A percentile compares a stretch with the other conserved stretches of the same genome.
phyloP scores from a whole-genome alignment of 2,329 filamentous ascomycete species.

The Westerdykella aurantiaca region DNA sequence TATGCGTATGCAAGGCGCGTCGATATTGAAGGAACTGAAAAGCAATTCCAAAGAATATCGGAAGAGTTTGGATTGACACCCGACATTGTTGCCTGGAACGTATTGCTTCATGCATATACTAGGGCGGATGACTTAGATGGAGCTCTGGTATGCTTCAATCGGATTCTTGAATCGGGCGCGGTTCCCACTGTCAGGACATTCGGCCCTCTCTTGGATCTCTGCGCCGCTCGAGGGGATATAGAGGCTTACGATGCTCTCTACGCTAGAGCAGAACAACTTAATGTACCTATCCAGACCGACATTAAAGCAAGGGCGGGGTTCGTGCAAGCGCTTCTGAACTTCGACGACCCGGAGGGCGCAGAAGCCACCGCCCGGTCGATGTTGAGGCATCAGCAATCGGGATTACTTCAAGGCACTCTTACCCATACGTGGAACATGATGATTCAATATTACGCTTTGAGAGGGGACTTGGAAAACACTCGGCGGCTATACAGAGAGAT shows the following conservation, averaged over 20 bases:
- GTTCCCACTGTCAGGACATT: constrained; percentile 61
- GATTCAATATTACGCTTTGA: constrained; percentile 61
- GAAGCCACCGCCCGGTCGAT: constrained; percentile 53
- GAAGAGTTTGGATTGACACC: constrained; percentile 53
- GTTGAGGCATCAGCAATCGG: constrained; percentile 41
- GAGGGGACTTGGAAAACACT: constrained; percentile 53
- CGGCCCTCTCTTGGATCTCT: constrained; percentile 67
- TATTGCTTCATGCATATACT: constrained; percentile 65
- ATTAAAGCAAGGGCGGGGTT: constrained; percentile 39
- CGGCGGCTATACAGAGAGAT: constrained; percentile 53
- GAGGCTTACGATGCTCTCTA: constrained; percentile 62
- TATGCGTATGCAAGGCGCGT: constrained; percentile 66
- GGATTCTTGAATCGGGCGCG: constrained; percentile 47
- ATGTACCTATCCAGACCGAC: constrained; percentile 17
- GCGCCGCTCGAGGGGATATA: constrained; percentile 66
- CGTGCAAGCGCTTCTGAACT: constrained; percentile 55
- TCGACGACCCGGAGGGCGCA: constrained; percentile 42
- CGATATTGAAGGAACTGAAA: constrained; percentile 54
- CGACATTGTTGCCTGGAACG: constrained; percentile 65
- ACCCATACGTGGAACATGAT: constrained; percentile 74
- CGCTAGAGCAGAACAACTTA: constrained; percentile 51
- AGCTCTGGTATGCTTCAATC: constrained; percentile 58
- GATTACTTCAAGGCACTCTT: constrained; percentile 45
- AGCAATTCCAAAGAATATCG: constrained; percentile 58
- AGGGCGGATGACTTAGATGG: constrained; percentile 62